Percentiles rank a stretch among this genome's conserved stretches.
Conservation (phyloP, 176 grass and related monocot genomes). For the Pharus latifolius region DNA sequence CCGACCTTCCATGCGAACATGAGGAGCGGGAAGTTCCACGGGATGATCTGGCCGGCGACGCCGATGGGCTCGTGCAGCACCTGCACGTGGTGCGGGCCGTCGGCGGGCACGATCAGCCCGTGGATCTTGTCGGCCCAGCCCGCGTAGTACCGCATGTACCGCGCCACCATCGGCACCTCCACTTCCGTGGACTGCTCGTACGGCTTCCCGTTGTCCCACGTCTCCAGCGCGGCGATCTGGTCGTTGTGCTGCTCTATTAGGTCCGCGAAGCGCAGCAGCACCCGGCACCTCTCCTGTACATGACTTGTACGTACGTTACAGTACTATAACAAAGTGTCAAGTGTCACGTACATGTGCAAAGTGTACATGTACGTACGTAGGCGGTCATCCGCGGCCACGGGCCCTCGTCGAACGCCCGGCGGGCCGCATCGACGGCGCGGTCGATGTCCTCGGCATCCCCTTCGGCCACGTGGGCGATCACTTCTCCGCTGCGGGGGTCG, state of each 20-base stretch:
- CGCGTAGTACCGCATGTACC: slow-evolving; percentile 77
- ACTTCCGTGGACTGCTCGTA: slow-evolving; percentile 45
- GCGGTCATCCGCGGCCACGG: slow-evolving; percentile 82
- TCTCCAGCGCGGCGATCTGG: slow-evolving; percentile 85
- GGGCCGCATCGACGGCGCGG: slow-evolving; percentile 53
- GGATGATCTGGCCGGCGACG: slow-evolving; percentile 77
- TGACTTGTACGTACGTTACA: no score
- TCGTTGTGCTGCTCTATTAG: slow-evolving; percentile 72
- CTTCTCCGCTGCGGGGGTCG: slow-evolving; percentile 75
- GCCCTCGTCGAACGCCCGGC: slow-evolving; percentile 76
- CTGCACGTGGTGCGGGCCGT: slow-evolving; percentile 66
- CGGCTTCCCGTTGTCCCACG: slow-evolving; percentile 92
- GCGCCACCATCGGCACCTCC: slow-evolving; percentile 79
- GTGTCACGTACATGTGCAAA: background rate
- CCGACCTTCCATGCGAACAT: slow-evolving; percentile 95
- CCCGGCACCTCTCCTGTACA: slow-evolving; percentile 72
- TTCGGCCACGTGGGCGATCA: slow-evolving; percentile 64
- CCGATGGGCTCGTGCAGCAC: slow-evolving; percentile 86
- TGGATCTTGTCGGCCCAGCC: slow-evolving; percentile 95
- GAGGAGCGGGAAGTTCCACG: slow-evolving; percentile 89
- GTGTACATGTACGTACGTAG: slow-evolving; percentile 34
- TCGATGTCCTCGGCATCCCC: slow-evolving; percentile 55
- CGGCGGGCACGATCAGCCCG: slow-evolving; percentile 65
- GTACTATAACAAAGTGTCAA: no score
- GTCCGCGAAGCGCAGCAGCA: slow-evolving; percentile 71